phyloP scores from a whole-genome alignment of 2,329 filamentous ascomycete genomes.

The Myotisia sp. region DNA sequence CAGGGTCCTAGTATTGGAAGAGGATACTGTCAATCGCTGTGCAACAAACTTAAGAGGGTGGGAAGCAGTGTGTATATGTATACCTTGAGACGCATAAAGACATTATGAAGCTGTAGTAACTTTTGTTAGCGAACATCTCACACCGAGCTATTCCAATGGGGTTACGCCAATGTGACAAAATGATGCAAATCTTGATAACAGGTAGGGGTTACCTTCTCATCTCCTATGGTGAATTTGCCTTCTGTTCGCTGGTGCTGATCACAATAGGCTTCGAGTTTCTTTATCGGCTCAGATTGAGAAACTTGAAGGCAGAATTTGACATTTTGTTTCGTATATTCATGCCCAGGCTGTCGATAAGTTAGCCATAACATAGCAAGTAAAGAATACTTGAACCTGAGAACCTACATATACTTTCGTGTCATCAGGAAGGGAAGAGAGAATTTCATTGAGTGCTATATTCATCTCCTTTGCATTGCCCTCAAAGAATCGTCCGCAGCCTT shows the following conservation, averaged over 20 bases:
- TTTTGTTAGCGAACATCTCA: constrained; percentile 8
- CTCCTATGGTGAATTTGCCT: constrained; percentile 89
- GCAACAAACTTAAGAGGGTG: background rate
- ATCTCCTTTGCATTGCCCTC: constrained; percentile 83
- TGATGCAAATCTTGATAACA: background rate
- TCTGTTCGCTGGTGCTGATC: constrained; percentile 74
- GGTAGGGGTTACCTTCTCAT: constrained; percentile 81
- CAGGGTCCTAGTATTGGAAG: constrained; percentile 48
- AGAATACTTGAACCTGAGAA: constrained; percentile 11
- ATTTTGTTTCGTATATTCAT: constrained; percentile 97
- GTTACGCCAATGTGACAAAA: too few relatives aligned
- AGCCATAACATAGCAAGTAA: background rate
- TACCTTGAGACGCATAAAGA: constrained; percentile 83
- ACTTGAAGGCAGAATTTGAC: constrained; percentile 76
- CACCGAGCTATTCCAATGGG: constrained; percentile 4
- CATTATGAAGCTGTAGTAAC: constrained; percentile 65
- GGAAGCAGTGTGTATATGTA: constrained; percentile 21
- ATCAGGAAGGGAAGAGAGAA: constrained; percentile 63
- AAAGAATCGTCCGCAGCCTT: constrained; percentile 90
- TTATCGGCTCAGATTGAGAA: constrained; percentile 57
- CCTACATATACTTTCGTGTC: constrained; percentile 82
- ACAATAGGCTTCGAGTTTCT: constrained; percentile 63
- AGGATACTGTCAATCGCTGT: too few relatives aligned
- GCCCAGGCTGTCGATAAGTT: constrained; percentile 53
- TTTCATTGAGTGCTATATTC: constrained; percentile 82